phyloP scores from a whole-genome alignment of 352 stramenopile genomes.

The Phytophthora idaei region DNA sequence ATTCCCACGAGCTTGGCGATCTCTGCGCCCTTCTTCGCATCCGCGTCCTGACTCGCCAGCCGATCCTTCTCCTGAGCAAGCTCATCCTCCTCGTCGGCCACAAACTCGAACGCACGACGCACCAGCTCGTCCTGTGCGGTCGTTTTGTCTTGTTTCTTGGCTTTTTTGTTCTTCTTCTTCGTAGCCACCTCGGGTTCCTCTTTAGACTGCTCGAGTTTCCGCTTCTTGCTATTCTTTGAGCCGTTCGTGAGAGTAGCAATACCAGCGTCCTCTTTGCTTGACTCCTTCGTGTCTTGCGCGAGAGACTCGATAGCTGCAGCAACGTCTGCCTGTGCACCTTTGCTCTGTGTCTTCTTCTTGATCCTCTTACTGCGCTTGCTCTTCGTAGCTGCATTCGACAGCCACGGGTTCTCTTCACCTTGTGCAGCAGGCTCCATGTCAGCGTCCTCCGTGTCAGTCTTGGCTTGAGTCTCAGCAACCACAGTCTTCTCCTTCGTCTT shows the following conservation, averaged over 20 bases:
- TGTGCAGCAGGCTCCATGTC: conserved; percentile 29
- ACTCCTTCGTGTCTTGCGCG: conserved; percentile 49
- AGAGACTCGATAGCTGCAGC: conserved; percentile 68
- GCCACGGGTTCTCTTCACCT: conserved; percentile 75
- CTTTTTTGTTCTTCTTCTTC: conserved; percentile 61
- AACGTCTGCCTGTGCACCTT: conserved; percentile 42
- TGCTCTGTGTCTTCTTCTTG: conserved; percentile 56
- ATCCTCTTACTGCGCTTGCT: conserved; percentile 74
- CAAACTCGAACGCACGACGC: conserved; percentile 94
- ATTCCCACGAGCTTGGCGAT: conserved; percentile 83
- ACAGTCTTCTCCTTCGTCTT: conserved; percentile 24
- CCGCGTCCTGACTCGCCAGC: conserved; percentile 63
- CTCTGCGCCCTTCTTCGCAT: conserved; percentile 80
- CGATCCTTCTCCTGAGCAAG: conserved; percentile 94
- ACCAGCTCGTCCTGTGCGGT: conserved; percentile 91
- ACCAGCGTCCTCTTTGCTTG: conserved; percentile 18
- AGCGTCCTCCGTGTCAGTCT: conserved; percentile 28
- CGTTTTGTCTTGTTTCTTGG: conserved; percentile 54
- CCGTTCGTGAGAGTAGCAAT: conserved; percentile 30
- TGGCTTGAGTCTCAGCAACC: conserved; percentile 10
- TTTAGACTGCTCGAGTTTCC: conserved; percentile 48
- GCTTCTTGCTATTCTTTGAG: conserved; percentile 48
- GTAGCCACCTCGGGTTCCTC: background rate
- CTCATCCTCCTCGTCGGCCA: conserved; percentile 91
- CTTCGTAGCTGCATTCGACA: conserved; percentile 55